Evolutionary conservation across 2,329 filamentous ascomycete species (phyloP).

Genomic region (Aspergillus neoniger): DNA sequence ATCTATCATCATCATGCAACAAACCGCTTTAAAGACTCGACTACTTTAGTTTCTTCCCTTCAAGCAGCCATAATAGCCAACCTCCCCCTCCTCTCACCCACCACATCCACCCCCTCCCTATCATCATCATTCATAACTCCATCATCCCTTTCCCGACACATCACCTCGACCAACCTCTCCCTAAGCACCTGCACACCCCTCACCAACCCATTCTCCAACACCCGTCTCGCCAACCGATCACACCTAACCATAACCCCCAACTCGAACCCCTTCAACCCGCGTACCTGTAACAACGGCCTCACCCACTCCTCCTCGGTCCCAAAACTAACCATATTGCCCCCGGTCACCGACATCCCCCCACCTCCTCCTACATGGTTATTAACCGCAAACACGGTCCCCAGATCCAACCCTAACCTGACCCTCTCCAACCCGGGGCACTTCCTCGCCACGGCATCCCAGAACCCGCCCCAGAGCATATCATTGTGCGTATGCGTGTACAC

Average conservation of each 20-base stretch:
- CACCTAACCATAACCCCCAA: slow-evolving; percentile 37
- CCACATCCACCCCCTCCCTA: too few relatives aligned
- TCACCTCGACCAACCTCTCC: slow-evolving; percentile 27
- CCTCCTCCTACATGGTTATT: not conserved
- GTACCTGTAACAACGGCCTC: slow-evolving; percentile 30
- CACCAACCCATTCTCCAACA: slow-evolving; percentile 31
- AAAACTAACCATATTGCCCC: slow-evolving; percentile 29
- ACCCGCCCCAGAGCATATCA: slow-evolving; percentile 15
- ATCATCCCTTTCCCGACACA: slow-evolving; percentile 23
- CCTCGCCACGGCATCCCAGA: not conserved
- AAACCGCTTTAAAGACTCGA: not conserved
- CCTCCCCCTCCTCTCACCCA: slow-evolving; percentile 11
- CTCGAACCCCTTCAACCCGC: slow-evolving; percentile 34
- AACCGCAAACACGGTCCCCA: not conserved
- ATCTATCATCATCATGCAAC: slow-evolving; percentile 15
- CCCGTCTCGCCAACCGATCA: slow-evolving; percentile 30
- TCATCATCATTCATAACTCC: slow-evolving; percentile 1
- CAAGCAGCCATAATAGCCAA: slow-evolving; percentile 36
- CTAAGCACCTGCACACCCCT: slow-evolving; percentile 30
- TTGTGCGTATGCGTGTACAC: slow-evolving; percentile 42
- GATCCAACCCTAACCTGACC: not conserved
- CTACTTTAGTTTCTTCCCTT: not conserved
- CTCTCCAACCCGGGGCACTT: not conserved
- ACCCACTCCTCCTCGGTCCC: slow-evolving; percentile 32
- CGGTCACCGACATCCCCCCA: slow-evolving; percentile 17